Conservation (phyloP, 2,329 filamentous ascomycete genomes). For the Botrytis paeoniae region DNA sequence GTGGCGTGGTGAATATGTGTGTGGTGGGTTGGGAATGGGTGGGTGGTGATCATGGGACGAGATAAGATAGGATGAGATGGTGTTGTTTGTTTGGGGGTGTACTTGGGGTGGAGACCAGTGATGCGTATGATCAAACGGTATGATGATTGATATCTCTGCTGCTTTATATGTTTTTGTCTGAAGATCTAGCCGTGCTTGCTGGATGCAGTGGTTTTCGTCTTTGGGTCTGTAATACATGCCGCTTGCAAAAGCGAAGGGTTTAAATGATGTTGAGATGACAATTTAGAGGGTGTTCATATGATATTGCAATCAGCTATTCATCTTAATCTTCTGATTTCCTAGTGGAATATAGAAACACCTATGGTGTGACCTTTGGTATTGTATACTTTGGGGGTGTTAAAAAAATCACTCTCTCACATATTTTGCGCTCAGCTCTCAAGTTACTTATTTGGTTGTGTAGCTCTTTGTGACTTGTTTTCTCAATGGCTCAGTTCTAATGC, state of each 20-base stretch:
- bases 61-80: not conserved
- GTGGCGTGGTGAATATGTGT: not conserved
- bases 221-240: not conserved
- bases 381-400: not conserved
- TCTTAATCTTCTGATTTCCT: not conserved
- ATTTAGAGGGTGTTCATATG: not conserved
- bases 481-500: rapidly evolving
- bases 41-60: not conserved
- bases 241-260: not conserved
- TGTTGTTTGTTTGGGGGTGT: not conserved
- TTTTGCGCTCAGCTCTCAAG: not conserved
- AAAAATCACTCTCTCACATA: not conserved
- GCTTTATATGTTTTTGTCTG: not conserved
- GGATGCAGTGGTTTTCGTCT: not conserved
- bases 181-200: not conserved
- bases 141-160: not conserved
- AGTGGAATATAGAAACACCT: not conserved
- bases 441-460: not conserved
- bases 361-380: not conserved
- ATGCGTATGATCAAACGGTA: not conserved
- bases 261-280: no score
- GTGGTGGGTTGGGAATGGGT: not conserved
- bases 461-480: rapidly evolving
- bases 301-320: not conserved
- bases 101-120: not conserved